Percentiles rank a stretch among this genome's conserved stretches.
phyloP scores from a whole-genome alignment of 768 basidiomycete species.

The Agrocybe chaxingu region DNA sequence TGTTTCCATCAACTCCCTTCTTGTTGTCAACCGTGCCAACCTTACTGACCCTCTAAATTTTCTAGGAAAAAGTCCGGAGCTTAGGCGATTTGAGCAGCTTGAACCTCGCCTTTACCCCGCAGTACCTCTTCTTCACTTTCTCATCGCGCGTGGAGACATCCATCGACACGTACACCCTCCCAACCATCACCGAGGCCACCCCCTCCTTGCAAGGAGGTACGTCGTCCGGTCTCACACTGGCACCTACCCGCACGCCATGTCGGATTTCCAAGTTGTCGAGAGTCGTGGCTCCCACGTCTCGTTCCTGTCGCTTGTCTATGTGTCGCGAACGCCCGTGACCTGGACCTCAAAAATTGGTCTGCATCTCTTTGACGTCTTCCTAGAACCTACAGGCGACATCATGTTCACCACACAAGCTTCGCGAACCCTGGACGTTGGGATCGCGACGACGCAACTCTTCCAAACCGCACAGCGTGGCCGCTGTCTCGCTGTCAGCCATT shows the following conservation, averaged over 20 bases:
- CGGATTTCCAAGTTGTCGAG: slow-evolving; percentile 14
- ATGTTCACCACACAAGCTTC: slow-evolving; percentile 10
- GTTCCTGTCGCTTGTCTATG: slow-evolving; percentile 20
- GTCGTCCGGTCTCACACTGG: slow-evolving; percentile 17
- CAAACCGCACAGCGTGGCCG: slow-evolving; percentile 11
- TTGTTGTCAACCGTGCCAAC: not conserved
- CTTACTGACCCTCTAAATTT: not conserved
- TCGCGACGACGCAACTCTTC: slow-evolving; percentile 14
- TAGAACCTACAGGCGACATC: slow-evolving; percentile 10
- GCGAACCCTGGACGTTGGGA: slow-evolving; percentile 15
- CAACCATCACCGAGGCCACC: not conserved
- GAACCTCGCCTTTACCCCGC: slow-evolving; percentile 18
- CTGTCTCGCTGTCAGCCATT: slow-evolving; percentile 21
- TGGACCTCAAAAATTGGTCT: slow-evolving; percentile 22
- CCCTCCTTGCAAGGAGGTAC: not conserved
- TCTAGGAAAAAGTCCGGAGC: slow-evolving; percentile 13
- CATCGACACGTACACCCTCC: slow-evolving; percentile 19
- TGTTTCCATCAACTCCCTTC: slow-evolving; percentile 3
- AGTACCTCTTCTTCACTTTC: slow-evolving; percentile 14
- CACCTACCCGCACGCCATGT: slow-evolving; percentile 19
- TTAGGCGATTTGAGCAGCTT: slow-evolving; percentile 16
- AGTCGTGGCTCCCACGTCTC: slow-evolving; percentile 6
- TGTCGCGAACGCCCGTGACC: slow-evolving; percentile 9
- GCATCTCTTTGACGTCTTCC: slow-evolving; percentile 13
- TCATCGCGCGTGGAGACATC: slow-evolving; percentile 17